Percentiles rank a stretch among this genome's conserved stretches.
These are phyloP conservation scores for Cruciata laevipes DNA, from an alignment of 257 asterid species.

Conservation along the genomic window DNA sequence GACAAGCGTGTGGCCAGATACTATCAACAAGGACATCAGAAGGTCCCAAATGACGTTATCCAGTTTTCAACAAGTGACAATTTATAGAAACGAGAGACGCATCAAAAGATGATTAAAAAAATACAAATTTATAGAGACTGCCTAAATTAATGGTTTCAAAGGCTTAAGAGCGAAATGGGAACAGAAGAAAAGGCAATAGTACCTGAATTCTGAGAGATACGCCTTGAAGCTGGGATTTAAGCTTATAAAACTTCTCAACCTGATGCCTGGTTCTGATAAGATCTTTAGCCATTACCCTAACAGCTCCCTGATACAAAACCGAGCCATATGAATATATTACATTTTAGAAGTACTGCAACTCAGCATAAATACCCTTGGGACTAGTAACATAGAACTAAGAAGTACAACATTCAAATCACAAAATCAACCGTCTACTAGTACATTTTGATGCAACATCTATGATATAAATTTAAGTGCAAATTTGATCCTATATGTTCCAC, in stretches of 20 bases:
- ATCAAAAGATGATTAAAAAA: not conserved
- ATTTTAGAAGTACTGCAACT: slow-evolving; percentile 9
- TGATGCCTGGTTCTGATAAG: slow-evolving; percentile 97
- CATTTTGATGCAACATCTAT: not conserved
- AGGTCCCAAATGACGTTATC: not conserved
- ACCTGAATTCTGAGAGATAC: slow-evolving; percentile 97
- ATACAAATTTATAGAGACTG: not conserved
- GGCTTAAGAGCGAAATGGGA: not conserved
- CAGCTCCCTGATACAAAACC: slow-evolving; percentile 77
- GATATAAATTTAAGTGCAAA: not conserved
- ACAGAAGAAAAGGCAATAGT: slow-evolving; percentile 10
- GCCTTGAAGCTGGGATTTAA: slow-evolving; percentile 97
- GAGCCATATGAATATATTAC: slow-evolving; percentile 20
- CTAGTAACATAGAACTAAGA: not conserved
- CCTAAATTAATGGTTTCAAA: not conserved
- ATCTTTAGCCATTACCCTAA: slow-evolving; percentile 98
- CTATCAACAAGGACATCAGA: not conserved
- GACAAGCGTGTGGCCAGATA: not conserved
- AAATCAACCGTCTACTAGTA: not conserved
- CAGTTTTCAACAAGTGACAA: not conserved
- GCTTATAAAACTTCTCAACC: slow-evolving; percentile 89
- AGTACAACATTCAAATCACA: not conserved
- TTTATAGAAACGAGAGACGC: not conserved
- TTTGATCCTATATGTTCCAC: not conserved
- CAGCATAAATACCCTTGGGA: not conserved